phyloP scores from a whole-genome alignment of 352 stramenopile species.

The Phytophthora hibernalis region DNA sequence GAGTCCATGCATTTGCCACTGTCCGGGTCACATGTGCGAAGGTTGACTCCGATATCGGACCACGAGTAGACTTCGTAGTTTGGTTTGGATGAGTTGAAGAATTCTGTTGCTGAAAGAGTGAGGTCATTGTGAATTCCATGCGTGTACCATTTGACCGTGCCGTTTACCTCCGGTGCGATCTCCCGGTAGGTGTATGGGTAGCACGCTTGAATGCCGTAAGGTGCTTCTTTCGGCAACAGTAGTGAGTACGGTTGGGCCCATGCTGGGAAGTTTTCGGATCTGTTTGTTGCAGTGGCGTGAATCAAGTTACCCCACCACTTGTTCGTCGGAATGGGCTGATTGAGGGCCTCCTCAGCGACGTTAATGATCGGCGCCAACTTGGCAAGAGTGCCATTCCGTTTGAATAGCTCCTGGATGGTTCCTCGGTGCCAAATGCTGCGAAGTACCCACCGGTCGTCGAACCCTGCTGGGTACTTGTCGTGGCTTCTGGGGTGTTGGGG shows the following conservation, averaged over 20 bases:
- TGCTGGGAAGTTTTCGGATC: constrained; percentile 44
- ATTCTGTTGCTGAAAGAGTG: constrained; percentile 59
- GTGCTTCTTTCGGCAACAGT: constrained; percentile 42
- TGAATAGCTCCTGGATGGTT: constrained; percentile 49
- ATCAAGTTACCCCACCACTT: constrained; percentile 81
- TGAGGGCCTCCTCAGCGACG: constrained; percentile 43
- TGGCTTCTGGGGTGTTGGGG: neutral
- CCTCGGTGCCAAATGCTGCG: constrained; percentile 43
- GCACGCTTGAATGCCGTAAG: constrained; percentile 52
- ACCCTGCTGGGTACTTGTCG: constrained; percentile 1
- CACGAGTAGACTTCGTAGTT: constrained; percentile 53
- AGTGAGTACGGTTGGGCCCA: constrained; percentile 70
- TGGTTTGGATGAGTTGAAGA: constrained; percentile 34
- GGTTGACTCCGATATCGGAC: constrained; percentile 33
- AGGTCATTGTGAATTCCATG: constrained; percentile 65
- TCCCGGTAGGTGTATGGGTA: constrained; percentile 60
- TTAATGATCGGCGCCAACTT: constrained; percentile 58
- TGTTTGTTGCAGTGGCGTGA: constrained; percentile 42
- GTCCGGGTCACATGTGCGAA: constrained; percentile 55
- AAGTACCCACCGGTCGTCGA: constrained; percentile 22
- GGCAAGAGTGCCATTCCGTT: constrained; percentile 42
- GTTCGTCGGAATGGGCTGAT: constrained; percentile 66
- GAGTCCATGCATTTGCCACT: constrained; percentile 59
- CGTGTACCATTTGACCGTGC: constrained; percentile 55
- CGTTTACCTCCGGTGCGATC: constrained; percentile 45